These are phyloP conservation scores for Tardiomyces blankii DNA, from an alignment of 1,139 yeast species.

Conservation along the genomic window DNA sequence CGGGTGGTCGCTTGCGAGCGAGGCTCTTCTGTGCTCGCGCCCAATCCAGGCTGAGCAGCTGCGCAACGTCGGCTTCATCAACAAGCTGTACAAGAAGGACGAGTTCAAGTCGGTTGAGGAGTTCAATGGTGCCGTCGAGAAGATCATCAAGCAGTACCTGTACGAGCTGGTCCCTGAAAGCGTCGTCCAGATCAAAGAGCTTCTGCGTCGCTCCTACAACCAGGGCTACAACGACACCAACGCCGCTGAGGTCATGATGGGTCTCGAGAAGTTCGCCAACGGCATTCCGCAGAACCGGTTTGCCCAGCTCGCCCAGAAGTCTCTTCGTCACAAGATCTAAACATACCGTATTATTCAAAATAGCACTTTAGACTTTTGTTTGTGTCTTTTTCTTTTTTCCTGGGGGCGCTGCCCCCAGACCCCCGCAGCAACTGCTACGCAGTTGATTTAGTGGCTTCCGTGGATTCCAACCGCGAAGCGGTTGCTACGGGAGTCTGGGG, in stretches of 20 bases:
- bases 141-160: constrained; percentile 30
- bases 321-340: constrained; percentile 5
- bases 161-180: constrained; percentile 43
- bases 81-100: constrained; percentile 39
- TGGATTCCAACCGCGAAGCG: too few species aligned
- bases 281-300: constrained; percentile 71
- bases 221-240: constrained; percentile 39
- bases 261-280: constrained; percentile 57
- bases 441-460: too few species aligned
- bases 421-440: too few species aligned
- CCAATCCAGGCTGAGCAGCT: constrained; percentile 57
- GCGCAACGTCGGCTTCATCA: constrained; percentile 47
- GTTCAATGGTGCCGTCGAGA: constrained; percentile 48
- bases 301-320: constrained; percentile 33
- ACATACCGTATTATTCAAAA: too few species aligned
- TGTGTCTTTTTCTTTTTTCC: too few species aligned
- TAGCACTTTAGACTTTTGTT: background rate
- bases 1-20: constrained; percentile 66
- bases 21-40: constrained; percentile 59
- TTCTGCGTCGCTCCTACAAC: constrained; percentile 31
- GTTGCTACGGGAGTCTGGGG: too few species aligned
- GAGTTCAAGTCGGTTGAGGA: constrained; percentile 39
- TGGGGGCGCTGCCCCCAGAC: too few species aligned
- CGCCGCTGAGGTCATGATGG: constrained; percentile 55
- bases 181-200: constrained; percentile 27